These are phyloP conservation scores for Erigeron canadensis DNA, from an alignment of 129 eudicot genomes.

Conservation along the genomic window DNA sequence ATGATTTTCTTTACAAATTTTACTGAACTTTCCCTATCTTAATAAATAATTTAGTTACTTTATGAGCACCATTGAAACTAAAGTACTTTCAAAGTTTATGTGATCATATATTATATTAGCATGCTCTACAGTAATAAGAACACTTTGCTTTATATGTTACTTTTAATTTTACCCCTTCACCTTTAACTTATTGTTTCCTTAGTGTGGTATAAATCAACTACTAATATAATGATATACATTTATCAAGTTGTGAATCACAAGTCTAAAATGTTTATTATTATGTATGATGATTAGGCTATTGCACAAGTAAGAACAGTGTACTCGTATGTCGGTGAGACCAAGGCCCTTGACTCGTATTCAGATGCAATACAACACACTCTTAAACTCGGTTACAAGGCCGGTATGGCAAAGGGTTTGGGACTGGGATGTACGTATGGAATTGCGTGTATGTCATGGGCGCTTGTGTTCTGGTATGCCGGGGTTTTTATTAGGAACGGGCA, in stretches of 20 bases:
- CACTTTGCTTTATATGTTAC: constrained; percentile 22
- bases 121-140: constrained; percentile 38
- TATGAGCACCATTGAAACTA: constrained; percentile 19
- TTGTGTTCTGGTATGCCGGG: constrained; percentile 99
- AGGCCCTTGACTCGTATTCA: constrained; percentile 84
- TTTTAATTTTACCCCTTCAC: constrained; percentile 27
- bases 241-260: neutral
- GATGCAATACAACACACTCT: constrained; percentile 92
- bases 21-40: constrained; percentile 13
- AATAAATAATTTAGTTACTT: constrained; percentile 18
- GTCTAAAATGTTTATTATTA: constrained; percentile 7
- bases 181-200: constrained; percentile 27
- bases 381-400: constrained; percentile 95
- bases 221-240: constrained; percentile 2
- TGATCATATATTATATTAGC: constrained; percentile 33
- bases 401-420: constrained; percentile 98
- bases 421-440: constrained; percentile 96
- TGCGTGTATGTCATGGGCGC: constrained; percentile 99
- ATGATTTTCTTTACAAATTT: constrained; percentile 7
- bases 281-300: constrained; percentile 57
- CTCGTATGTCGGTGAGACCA: constrained; percentile 91
- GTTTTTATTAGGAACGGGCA: constrained; percentile 94
- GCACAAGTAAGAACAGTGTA: constrained; percentile 99
- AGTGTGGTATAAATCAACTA: constrained; percentile 29
- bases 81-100: constrained; percentile 27